Evolutionary conservation across 2,329 filamentous ascomycete species (phyloP), one percentile per base, ranked within the genome.

Genomic region (Shiraia sp.): DNA sequence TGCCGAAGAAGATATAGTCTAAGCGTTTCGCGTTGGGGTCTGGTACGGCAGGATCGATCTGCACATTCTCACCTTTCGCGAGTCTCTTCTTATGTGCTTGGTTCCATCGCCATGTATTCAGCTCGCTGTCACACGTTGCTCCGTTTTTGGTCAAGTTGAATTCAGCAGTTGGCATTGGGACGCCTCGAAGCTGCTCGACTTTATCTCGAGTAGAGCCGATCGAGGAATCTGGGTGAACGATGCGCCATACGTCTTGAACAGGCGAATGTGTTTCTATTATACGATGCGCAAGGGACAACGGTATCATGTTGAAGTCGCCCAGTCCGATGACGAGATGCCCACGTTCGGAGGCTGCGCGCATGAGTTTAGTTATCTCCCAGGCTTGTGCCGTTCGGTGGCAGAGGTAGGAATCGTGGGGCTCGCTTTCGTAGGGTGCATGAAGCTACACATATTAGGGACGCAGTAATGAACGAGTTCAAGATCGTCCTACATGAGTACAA

Each of bases 231-330:
- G 93, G 92, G 66, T 95, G 87, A 14, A 95, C 70, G 22, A 88
- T 79, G 40, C 87, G 82, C 93, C 93, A 99, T 15, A 84, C 83
- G 65, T 99, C 93, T 31, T 79, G 80, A 19, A 95, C 85, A 10
- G 86, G 85, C 8, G 86, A 83, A 62, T 90, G 85, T 3, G 84
- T 82, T 42, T 86, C 88, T 55, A 99, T 85, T 51, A 97, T 78
- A 39, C 84, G 81, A 72, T 97, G 89, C 23, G 88, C 86, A 48
- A 96, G 81, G 17, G 89, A 95, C 28, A 86, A 72, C 1, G 93
- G 93, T n/a, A 90, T 76, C 87, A 96, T 95, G 72, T 97, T 97
- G 75, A 97, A 96, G 73, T 97, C 93, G 17, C 93, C 93, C 39
- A 96, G 75, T 5, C 85, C 91, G 30, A 97, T 75, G 36, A 91